Evolutionary conservation across 2,329 filamentous ascomycete species (phyloP), one percentile per base, ranked within the genome.

Genomic region (Penicillium freii): DNA sequence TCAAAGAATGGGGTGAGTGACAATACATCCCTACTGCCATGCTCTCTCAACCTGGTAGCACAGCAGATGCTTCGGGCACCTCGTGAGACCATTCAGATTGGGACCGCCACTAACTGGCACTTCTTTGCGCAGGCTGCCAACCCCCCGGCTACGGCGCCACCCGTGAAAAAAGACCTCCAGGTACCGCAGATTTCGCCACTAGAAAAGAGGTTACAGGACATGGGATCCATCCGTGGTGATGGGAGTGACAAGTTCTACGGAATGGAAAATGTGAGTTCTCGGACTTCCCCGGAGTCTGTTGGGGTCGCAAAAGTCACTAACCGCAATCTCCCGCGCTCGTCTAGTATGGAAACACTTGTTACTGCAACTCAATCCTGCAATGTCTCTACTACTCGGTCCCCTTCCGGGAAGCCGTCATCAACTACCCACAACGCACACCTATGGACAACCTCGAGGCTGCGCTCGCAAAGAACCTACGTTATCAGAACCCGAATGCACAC

Each of bases 201-300:
- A 34, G 84, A 88, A 75, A 86, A 91, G 80, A 89, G 95, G 82
- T 82, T 99, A 33, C 84, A 87, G 67, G 88, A 91, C 75, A 87
- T 90, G 58, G 92, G 92, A 4, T 87, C 92, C 2, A 78, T 95
- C 65, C 87, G 91, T 69, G 81, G 84, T 65, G 92, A 97, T 76
- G 94, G 94, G 53, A 96, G 90, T 73, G 94, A 97, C 79, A 96
- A 96, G 79, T 99, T 96, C 80, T 97, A 95, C 78, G 94, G 94
- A 17, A 88, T 97, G 74, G 94, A 99, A 78, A 99, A 99, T 78
- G 93, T 97, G 82, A 78, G 90, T 81, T 81, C 54, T 36, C 43
- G n/a, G 51, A n/a, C 33, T 36, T 25, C 42, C 42, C 29, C 39
- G 33, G 25, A 29, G 19, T 25, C 33, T n/a, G 36, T n/a, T 39